A percentile compares a stretch with the other conserved stretches of the same genome.
These are phyloP conservation scores for Colletotrichum tamarilloi DNA, from an alignment of 2,329 filamentous ascomycete species.

Conservation along the genomic window DNA sequence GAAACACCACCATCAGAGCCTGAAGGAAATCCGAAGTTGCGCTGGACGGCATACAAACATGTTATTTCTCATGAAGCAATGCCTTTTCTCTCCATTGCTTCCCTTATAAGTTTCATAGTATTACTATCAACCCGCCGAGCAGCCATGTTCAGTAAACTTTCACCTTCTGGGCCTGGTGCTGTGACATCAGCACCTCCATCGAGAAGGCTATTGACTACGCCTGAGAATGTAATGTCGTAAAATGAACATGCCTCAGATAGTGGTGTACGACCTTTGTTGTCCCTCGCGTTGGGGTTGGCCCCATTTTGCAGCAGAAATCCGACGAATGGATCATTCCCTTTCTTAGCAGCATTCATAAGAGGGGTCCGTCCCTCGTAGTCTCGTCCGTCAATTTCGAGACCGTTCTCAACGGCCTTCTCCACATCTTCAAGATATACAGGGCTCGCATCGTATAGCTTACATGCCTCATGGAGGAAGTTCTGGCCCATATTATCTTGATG, in stretches of 20 bases:
- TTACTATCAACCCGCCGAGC: rapidly evolving
- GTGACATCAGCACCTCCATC: not conserved
- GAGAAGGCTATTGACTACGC: too few relatives aligned
- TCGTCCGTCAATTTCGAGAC: not conserved
- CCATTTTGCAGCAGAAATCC: not conserved
- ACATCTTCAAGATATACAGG: too few relatives aligned
- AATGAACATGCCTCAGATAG: too few relatives aligned
- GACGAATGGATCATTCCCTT: rapidly evolving
- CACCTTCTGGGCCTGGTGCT: not conserved
- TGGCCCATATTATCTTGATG: not conserved
- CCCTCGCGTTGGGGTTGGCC: not conserved
- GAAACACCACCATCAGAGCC: not conserved
- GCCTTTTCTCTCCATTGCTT: rapidly evolving
- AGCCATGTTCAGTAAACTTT: not conserved
- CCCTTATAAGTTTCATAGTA: rapidly evolving
- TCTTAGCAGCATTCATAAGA: not conserved
- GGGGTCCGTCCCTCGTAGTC: not conserved
- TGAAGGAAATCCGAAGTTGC: not conserved
- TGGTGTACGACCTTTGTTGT: not conserved
- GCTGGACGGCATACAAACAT: not conserved
- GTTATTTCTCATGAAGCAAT: not conserved
- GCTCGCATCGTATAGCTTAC: too few relatives aligned
- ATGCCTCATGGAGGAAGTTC: not conserved
- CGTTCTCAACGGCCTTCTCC: not conserved
- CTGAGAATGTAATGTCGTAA: too few relatives aligned